A percentile compares a stretch with the other conserved stretches of the same genome.
phyloP scores from a whole-genome alignment of 164 flowering plant species.

The Platanus orientalis region DNA sequence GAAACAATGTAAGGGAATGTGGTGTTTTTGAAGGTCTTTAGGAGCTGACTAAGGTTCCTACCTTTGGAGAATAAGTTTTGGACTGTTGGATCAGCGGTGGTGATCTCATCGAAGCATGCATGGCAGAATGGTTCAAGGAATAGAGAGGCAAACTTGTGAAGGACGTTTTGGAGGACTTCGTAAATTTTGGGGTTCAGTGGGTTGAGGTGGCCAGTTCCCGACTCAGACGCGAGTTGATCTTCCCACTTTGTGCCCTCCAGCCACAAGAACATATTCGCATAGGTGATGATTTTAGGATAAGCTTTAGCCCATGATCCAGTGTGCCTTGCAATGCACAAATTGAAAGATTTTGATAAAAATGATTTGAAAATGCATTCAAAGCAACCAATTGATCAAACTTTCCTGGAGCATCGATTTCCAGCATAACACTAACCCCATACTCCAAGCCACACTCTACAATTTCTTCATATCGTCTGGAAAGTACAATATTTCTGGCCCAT shows the following conservation, averaged over 20 bases:
- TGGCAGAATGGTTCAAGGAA: slow-evolving; percentile 83
- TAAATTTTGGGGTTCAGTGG: slow-evolving; percentile 77
- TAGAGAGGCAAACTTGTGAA: slow-evolving; percentile 43
- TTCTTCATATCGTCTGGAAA: slow-evolving; percentile 51
- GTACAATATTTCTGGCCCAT: slow-evolving; percentile 60
- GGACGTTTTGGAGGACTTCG: slow-evolving; percentile 52
- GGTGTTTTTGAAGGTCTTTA: slow-evolving; percentile 58
- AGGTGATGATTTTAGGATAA: slow-evolving; percentile 81
- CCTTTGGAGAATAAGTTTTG: slow-evolving; percentile 41
- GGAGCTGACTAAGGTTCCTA: slow-evolving; percentile 67
- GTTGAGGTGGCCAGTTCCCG: slow-evolving; percentile 94
- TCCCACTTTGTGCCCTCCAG: slow-evolving; percentile 53
- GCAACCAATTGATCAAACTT: neutral
- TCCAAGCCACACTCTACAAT: slow-evolving; percentile 66
- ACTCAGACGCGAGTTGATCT: slow-evolving; percentile 74
- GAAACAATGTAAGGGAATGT: slow-evolving; percentile 66
- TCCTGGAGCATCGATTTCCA: slow-evolving; percentile 85
- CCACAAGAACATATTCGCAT: slow-evolving; percentile 88
- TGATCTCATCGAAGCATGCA: slow-evolving; percentile 76
- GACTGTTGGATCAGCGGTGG: slow-evolving; percentile 60
- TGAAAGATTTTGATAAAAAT: too few relatives aligned
- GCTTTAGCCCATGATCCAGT: slow-evolving; percentile 95
- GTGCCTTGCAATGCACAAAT: slow-evolving; percentile 48
- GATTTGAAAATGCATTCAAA: too few relatives aligned
- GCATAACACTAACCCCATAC: slow-evolving; percentile 80